Percentiles rank a stretch among this genome's conserved stretches.
These are phyloP conservation scores for Cucurbita argyrosperma DNA, from an alignment of 306 rosid species.

Conservation along the genomic window DNA sequence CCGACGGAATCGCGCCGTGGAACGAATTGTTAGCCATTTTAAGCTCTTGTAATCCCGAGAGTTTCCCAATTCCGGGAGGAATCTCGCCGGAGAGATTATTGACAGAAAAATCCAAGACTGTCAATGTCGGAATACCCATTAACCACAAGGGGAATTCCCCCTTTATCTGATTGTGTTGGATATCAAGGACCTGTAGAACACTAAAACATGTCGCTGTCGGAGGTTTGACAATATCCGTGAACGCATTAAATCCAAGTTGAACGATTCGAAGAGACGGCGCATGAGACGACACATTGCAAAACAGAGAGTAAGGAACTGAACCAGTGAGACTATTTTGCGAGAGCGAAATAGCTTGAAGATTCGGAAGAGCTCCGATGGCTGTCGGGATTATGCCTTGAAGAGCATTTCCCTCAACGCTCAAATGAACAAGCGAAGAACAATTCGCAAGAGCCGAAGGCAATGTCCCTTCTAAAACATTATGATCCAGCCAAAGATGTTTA, in stretches of 20 bases:
- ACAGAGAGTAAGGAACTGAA: conserved; percentile 54
- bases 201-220: conserved; percentile 41
- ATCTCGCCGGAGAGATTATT: conserved; percentile 54
- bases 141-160: conserved; percentile 70
- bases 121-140: conserved; percentile 35
- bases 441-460: conserved; percentile 81
- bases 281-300: conserved; percentile 49
- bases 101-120: conserved; percentile 47
- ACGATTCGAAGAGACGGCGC: conserved; percentile 68
- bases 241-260: conserved; percentile 66
- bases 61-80: conserved; percentile 39
- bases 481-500: conserved; percentile 77
- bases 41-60: conserved; percentile 37
- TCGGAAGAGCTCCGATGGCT: conserved; percentile 63
- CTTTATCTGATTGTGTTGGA: conserved; percentile 43
- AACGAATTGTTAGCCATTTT: conserved; percentile 63
- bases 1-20: conserved; percentile 43
- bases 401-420: conserved; percentile 63
- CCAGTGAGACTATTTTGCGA: conserved; percentile 68
- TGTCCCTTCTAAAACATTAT: conserved; percentile 57
- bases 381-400: conserved; percentile 79
- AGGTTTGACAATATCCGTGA: conserved; percentile 50
- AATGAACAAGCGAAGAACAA: conserved; percentile 66
- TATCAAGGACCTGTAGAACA: conserved; percentile 51
- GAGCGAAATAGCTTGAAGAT: conserved; percentile 64